Conservation (phyloP, 768 basidiomycete species). For the Lactifluus hygrophoroides region DNA sequence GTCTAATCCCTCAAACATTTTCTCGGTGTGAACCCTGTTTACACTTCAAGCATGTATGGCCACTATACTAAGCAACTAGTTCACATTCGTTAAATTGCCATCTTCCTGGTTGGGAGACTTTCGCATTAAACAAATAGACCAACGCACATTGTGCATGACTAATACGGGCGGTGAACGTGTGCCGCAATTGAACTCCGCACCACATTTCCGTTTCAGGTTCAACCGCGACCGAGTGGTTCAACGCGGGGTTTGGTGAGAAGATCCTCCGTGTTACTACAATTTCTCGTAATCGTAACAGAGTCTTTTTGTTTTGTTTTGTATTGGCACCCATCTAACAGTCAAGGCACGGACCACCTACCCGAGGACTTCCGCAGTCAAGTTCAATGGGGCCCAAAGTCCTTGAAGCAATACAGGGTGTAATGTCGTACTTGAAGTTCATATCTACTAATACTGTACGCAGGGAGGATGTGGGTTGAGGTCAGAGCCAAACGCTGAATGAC, state of each 20-base stretch:
- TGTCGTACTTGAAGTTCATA: too few species aligned
- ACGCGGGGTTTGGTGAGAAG: background rate
- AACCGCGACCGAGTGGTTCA: background rate
- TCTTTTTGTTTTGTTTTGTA: background rate
- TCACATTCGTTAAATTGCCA: background rate
- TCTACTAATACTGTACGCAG: too few species aligned
- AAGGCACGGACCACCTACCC: background rate
- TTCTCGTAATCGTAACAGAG: background rate
- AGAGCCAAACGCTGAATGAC: too few species aligned
- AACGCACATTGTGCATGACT: background rate
- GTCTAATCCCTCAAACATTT: too few species aligned
- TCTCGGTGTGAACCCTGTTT: background rate
- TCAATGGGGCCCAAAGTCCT: background rate
- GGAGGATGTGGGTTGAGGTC: too few species aligned
- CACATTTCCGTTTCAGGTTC: background rate
- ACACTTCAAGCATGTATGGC: background rate
- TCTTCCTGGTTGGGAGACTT: background rate
- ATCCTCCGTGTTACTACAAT: background rate
- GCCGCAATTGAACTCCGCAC: background rate
- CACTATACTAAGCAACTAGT: background rate
- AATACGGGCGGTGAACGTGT: background rate
- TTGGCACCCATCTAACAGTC: background rate
- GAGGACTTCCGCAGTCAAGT: background rate
- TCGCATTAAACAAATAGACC: background rate
- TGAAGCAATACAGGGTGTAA: background rate